Base-by-base conservation (phyloP, 139 green algal genomes). In the Auxenochlorella pyrenoidosa region DNA sequence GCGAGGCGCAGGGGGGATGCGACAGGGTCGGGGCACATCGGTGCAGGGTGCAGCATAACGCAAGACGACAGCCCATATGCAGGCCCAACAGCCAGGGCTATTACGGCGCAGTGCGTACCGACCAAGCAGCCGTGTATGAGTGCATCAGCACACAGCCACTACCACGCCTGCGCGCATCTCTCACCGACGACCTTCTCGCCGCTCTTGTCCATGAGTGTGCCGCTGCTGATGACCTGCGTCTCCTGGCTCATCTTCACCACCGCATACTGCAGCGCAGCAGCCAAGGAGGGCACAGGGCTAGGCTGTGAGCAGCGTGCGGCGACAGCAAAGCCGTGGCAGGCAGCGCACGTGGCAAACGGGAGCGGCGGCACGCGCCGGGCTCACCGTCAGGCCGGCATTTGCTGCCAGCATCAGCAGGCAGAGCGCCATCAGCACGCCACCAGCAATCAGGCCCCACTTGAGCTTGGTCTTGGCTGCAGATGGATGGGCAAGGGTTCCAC, bases 381-480 rank as follows among this genome's bases (percentile, higher is more conserved):
- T 34, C 63, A 71, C 63, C 63, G 28, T 38, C 63, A 78, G 71
- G n/a, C n/a, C 73, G 19, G 76, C 76, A 10, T 82, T 82, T 47
- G 76, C 76, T 5, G 44, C 76, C 76, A 82, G 76, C 76, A 82
- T 65, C 1, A 68, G 47, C 76, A 82, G 76, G 44, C 43, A 65
- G 30, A 82, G 43, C 44, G 65, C 44, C 76, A 82, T 3, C 32
- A 82, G 44, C 44, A 82, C 30, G 43, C 44, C 32, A 5, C 76
- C 76, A 8, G 38, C 22, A 15, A 58, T 41, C 76, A 82, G 30
- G 28, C 76, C 76, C 76, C 43, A 66, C 32, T 58, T 58, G 38
- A 82, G 76, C 76, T 82, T 82, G 32, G 47, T 65, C 76, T 82
- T 82, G 76, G 75, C 75, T 80, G 75, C 75, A 60, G 41, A 4